Percentiles rank a stretch among this genome's conserved stretches.
phyloP scores from a whole-genome alignment of 179 eudicot species.

The Spergularia azorica region DNA sequence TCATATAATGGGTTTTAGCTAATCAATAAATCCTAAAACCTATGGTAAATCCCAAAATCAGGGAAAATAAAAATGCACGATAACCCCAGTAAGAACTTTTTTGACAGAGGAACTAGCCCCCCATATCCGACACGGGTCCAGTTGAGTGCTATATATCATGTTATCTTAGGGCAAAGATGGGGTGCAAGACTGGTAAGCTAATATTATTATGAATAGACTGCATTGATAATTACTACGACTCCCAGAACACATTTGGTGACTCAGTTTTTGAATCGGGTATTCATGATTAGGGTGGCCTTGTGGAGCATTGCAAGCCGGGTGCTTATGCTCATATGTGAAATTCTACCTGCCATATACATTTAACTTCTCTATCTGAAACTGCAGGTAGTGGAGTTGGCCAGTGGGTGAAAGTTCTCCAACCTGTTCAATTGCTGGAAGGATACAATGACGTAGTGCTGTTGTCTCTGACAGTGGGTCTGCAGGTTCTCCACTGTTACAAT shows the following conservation, averaged over 20 bases:
- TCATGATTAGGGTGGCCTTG: neutral
- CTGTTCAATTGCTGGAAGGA: conserved; percentile 68
- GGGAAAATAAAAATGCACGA: too few relatives aligned
- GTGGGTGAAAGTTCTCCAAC: conserved; percentile 81
- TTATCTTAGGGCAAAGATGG: neutral
- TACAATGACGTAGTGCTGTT: conserved; percentile 68
- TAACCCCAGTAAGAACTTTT: too few relatives aligned
- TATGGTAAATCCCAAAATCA: too few relatives aligned
- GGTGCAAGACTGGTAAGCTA: neutral
- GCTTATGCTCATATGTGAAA: neutral
- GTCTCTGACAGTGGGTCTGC: conserved; percentile 88
- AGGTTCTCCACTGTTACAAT: conserved; percentile 47
- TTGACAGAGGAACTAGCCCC: neutral
- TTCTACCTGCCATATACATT: neutral
- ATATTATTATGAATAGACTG: neutral
- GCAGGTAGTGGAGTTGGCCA: conserved; percentile 74
- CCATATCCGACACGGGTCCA: neutral
- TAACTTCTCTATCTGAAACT: conserved; percentile 29
- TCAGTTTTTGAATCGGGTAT: neutral
- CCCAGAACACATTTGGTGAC: neutral
- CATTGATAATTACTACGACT: neutral
- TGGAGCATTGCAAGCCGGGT: neutral
- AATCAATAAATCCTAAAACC: too few relatives aligned
- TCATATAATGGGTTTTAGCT: too few relatives aligned
- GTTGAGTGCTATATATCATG: neutral